Evolutionary conservation across 2,329 filamentous ascomycete species (phyloP).

Genomic region (Alternaria rosae): DNA sequence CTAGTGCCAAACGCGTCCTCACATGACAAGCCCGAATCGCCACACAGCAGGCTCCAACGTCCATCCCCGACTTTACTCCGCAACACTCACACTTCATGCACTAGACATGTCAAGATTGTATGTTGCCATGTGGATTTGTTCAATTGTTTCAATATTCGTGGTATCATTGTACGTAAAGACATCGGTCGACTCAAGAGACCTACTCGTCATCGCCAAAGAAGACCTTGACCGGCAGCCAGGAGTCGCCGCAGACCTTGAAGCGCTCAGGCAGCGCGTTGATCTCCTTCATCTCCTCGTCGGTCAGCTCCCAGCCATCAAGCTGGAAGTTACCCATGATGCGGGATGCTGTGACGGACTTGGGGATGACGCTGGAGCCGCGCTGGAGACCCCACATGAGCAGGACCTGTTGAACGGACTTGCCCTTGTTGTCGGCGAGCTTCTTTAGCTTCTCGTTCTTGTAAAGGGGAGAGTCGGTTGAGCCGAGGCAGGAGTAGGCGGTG

Average conservation of each 20-base stretch:
- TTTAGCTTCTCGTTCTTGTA: conserved; percentile 71
- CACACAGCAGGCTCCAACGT: conserved; percentile 1
- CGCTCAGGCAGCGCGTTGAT: conserved; percentile 74
- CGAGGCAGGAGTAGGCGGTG: conserved; percentile 78
- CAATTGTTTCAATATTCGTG: conserved; percentile 18
- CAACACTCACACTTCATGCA: neutral
- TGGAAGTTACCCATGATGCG: conserved; percentile 81
- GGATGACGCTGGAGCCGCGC: conserved; percentile 83
- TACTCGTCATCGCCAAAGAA: conserved; percentile 86
- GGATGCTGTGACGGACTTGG: conserved; percentile 78
- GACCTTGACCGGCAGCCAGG: conserved; percentile 77
- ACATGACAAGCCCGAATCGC: conserved; percentile 23
- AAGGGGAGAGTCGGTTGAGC: conserved; percentile 73
- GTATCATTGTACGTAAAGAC: conserved; percentile 15
- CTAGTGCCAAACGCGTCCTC: conserved; percentile 35
- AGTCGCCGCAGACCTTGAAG: conserved; percentile 76
- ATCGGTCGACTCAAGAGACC: neutral
- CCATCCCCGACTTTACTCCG: neutral
- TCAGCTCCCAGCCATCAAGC: conserved; percentile 75
- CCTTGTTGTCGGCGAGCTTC: conserved; percentile 68
- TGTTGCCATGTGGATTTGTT: neutral
- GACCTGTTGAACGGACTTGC: conserved; percentile 76
- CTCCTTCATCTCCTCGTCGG: conserved; percentile 73
- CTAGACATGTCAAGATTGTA: rapidly evolving
- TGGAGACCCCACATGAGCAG: conserved; percentile 81